Conservation (phyloP, 148 eudicot species). For the Vaccinium corymbosum region DNA sequence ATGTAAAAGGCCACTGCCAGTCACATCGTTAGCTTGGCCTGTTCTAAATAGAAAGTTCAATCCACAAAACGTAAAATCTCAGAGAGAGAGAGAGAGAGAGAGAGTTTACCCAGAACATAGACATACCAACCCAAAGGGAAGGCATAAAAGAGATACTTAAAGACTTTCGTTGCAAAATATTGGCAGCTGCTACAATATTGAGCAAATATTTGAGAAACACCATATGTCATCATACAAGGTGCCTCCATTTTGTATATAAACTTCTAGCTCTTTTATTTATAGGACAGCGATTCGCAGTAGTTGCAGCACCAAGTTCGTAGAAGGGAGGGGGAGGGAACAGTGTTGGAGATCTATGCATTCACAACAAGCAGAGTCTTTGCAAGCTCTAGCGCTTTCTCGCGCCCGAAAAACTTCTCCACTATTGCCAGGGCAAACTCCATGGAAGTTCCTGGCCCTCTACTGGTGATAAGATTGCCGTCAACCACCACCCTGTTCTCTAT, state of each 20-base stretch:
- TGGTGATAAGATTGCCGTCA: constrained; percentile 94
- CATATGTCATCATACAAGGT: background rate
- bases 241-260: background rate
- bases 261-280: background rate
- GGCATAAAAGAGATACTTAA: too few relatives aligned
- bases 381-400: constrained; percentile 64
- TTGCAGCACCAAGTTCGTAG: background rate
- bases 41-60: too few relatives aligned
- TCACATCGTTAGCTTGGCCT: too few relatives aligned
- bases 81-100: too few relatives aligned
- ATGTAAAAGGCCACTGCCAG: too few relatives aligned
- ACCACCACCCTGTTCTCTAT: constrained; percentile 78
- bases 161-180: too few relatives aligned
- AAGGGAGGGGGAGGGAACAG: background rate
- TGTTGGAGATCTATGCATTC: constrained; percentile 21
- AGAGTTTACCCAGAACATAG: too few relatives aligned
- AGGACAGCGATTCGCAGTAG: background rate
- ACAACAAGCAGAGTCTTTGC: constrained; percentile 71
- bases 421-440: constrained; percentile 87
- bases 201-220: background rate
- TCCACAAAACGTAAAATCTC: too few relatives aligned
- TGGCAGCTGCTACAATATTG: background rate
- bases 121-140: too few relatives aligned
- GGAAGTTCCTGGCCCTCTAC: constrained; percentile 90
- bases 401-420: constrained; percentile 76